Evolutionary conservation across 371 early-diverging fungal genomes (phyloP).

Genomic region (Blastocladiella emersonii): DNA sequence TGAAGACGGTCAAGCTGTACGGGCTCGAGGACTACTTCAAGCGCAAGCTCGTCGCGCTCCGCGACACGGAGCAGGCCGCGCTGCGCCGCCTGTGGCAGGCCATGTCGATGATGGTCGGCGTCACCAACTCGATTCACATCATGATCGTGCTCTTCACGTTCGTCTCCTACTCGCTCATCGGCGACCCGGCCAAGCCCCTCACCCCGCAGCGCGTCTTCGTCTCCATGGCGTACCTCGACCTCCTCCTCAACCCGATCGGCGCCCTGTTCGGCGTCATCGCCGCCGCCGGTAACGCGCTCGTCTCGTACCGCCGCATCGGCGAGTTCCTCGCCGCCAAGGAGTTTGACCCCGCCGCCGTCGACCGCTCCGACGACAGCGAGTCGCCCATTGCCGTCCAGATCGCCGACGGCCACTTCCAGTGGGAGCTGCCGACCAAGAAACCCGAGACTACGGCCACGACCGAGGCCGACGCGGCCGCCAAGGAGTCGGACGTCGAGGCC

Average conservation of each 20-base stretch:
- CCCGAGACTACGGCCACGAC: not conserved
- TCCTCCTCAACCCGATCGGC: constrained; percentile 77
- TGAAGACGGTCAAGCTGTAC: not conserved
- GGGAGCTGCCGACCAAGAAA: not conserved
- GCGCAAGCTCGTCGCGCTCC: not conserved
- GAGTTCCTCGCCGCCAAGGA: constrained; percentile 61
- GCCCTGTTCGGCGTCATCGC: constrained; percentile 58
- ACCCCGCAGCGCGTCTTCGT: constrained; percentile 69
- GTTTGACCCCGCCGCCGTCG: constrained; percentile 26
- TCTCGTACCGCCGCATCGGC: constrained; percentile 61
- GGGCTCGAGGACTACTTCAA: not conserved
- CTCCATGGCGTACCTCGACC: constrained; percentile 74
- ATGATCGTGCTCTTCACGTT: not conserved
- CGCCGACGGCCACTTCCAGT: not conserved
- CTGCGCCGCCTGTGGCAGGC: not conserved
- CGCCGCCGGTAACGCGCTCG: constrained; percentile 60
- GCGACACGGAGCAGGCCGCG: not conserved
- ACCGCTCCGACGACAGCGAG: not conserved
- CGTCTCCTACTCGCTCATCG: not conserved
- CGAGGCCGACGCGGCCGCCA: not conserved
- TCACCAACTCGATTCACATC: not conserved
- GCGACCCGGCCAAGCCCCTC: constrained; percentile 16
- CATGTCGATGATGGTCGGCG: not conserved
- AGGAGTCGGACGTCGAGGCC: constrained; percentile 24
- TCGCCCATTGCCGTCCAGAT: not conserved